These are phyloP conservation scores for Suillus clintonianus DNA, from an alignment of 768 basidiomycete species.

Conservation along the genomic window DNA sequence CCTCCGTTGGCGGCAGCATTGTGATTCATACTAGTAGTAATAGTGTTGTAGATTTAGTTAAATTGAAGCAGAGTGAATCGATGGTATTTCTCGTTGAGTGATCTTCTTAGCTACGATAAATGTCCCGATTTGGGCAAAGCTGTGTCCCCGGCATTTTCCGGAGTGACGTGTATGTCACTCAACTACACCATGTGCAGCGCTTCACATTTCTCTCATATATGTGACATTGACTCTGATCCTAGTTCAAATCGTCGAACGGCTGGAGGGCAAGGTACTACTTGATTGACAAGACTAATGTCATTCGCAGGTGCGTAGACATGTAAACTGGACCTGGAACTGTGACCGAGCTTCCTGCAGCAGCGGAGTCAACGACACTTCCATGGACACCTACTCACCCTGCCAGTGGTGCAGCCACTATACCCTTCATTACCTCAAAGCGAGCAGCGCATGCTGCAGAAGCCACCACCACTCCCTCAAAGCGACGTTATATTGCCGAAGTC, in stretches of 20 bases:
- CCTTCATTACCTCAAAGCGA: slow-evolving; percentile 27
- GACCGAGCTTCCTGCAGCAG: slow-evolving; percentile 19
- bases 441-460: slow-evolving; percentile 24
- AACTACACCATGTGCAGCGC: too few relatives aligned
- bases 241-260: slow-evolving; percentile 88
- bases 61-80: too few relatives aligned
- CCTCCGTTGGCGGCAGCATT: too few relatives aligned
- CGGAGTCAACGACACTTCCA: slow-evolving; percentile 62
- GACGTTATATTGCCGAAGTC: slow-evolving; percentile 78
- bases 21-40: too few relatives aligned
- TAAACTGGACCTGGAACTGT: neutral
- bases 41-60: too few relatives aligned
- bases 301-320: slow-evolving; percentile 18
- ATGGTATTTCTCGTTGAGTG: too few relatives aligned
- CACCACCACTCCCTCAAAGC: slow-evolving; percentile 57
- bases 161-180: too few relatives aligned
- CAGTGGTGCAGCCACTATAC: slow-evolving; percentile 11
- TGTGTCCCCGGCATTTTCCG: too few relatives aligned
- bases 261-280: slow-evolving; percentile 57
- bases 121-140: too few relatives aligned
- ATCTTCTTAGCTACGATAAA: too few relatives aligned
- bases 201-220: too few relatives aligned
- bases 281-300: slow-evolving; percentile 29
- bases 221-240: too few relatives aligned
- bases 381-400: slow-evolving; percentile 49